Percentiles rank a stretch among this genome's conserved stretches.
Evolutionary conservation across 139 green algal genomes (phyloP).

Genomic region (Chlamydomonas sp.): DNA sequence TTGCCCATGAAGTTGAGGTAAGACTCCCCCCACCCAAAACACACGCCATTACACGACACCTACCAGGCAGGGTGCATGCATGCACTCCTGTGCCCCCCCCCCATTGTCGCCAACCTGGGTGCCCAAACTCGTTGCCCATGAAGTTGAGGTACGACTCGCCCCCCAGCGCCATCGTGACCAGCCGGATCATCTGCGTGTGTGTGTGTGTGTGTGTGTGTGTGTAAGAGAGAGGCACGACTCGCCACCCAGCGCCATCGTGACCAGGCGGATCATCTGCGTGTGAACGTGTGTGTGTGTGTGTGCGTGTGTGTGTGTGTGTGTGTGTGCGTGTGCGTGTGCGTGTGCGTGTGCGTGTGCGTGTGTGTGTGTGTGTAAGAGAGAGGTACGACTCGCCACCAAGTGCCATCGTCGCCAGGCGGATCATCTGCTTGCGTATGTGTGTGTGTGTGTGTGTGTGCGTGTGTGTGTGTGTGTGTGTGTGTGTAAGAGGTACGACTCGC

Average conservation of each 20-base stretch:
- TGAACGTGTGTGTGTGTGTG: too few species aligned
- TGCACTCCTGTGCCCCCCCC: too few species aligned
- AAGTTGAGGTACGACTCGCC: constrained; percentile 96
- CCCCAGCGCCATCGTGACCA: constrained; percentile 88
- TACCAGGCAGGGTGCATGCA: too few species aligned
- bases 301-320: too few species aligned
- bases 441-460: too few species aligned
- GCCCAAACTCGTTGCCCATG: constrained; percentile 96
- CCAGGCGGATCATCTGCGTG: constrained; percentile 68
- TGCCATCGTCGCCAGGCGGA: constrained; percentile 82
- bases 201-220: too few species aligned
- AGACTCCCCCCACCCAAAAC: constrained; percentile 84
- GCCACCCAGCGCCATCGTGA: constrained; percentile 85
- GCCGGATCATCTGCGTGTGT: constrained; percentile 90
- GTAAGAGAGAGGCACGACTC: constrained; percentile 84
- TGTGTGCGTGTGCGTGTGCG: too few species aligned
- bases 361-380: too few species aligned
- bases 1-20: constrained; percentile 98
- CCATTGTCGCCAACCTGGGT: too few species aligned
- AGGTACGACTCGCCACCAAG: constrained; percentile 82
- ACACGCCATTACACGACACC: too few species aligned
- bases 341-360: too few species aligned
- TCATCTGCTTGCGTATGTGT: constrained; percentile 50
- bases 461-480: too few species aligned
- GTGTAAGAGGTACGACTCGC: constrained; percentile 81